Evolutionary conservation across 441 rosid genomes (phyloP).

Genomic region (Populus hybrid): DNA sequence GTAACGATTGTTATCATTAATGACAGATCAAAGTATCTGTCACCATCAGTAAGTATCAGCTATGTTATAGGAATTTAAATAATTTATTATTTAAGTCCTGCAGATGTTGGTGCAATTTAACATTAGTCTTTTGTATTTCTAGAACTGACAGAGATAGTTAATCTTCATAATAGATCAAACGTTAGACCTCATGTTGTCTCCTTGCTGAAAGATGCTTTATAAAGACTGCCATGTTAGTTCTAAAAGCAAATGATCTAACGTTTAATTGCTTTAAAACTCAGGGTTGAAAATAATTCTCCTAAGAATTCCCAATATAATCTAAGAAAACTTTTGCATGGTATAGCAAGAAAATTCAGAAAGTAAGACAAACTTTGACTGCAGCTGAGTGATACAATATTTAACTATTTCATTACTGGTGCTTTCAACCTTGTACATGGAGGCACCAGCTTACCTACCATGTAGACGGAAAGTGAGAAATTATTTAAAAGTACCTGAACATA

Average conservation of each 20-base stretch:
- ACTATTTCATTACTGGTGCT: background rate
- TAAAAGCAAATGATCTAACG: background rate
- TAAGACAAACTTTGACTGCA: background rate
- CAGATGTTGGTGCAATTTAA: background rate
- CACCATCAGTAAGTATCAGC: background rate
- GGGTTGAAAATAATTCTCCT: background rate
- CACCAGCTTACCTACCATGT: background rate
- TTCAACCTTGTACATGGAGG: background rate
- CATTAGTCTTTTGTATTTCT: background rate
- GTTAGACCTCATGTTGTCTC: background rate
- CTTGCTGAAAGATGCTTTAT: background rate
- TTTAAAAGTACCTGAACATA: constrained; percentile 72
- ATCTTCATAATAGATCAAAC: background rate
- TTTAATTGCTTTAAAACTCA: background rate
- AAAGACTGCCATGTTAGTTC: background rate
- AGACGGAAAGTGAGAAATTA: background rate
- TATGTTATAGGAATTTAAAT: no score
- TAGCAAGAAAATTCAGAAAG: background rate
- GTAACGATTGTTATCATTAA: background rate
- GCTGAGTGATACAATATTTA: background rate
- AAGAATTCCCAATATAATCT: no score
- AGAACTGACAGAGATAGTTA: background rate
- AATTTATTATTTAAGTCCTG: background rate
- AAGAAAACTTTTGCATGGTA: background rate
- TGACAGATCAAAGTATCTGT: background rate